Base-by-base conservation (phyloP, 176 grass and related monocot genomes). In the Tillandsia leiboldiana region DNA sequence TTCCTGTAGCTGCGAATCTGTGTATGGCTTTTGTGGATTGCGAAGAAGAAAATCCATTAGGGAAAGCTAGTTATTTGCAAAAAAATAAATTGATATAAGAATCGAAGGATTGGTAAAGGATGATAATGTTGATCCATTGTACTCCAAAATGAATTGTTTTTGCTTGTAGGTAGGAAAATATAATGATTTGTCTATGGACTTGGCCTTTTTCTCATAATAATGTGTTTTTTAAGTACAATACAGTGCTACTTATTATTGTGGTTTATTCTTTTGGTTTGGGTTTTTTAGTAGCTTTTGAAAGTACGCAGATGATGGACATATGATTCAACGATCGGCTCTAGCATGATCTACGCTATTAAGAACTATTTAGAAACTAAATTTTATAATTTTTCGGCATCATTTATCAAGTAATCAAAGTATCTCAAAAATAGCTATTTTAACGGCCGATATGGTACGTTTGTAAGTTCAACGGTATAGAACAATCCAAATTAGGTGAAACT, bases 71-170 rank as follows among this genome's bases (percentile, higher is more conserved):
- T 61, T 9, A 18, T 61, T 61, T 61, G 56, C 1, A 61, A 61
- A 15, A 10, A 84, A 68, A 74, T 22, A 66, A 14, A 27, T 71
- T 88, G 63, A 66, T 84, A 24, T 74, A 83, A 48, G 81, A 15
- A 12, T 57, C 53, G 14, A 57, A 17, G 1, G 13, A 15, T 57
- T 0, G 17, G 3, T 57, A 57, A 57, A 15, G 24, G 24, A 57
- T 17, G 14, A n/a, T 6, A 57, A 61, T 9, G 56, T 23, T 23
- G 56, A 61, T 61, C 56, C 1, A 7, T 20, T 61, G 22, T 20
- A 61, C 18, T 61, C 8, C 9, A 20, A 61, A 22, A 61, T 61
- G 10, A 61, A 9, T 23, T 61, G 1, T 18, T 61, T 61, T 61
- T 1, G 56, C 15, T 61, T 61, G n/a, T 61, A 9, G 56, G n/a